Evolutionary conservation across 2,329 filamentous ascomycete genomes (phyloP), one percentile per base, ranked within the genome.

Genomic region (Coleophoma eucalyptorum): DNA sequence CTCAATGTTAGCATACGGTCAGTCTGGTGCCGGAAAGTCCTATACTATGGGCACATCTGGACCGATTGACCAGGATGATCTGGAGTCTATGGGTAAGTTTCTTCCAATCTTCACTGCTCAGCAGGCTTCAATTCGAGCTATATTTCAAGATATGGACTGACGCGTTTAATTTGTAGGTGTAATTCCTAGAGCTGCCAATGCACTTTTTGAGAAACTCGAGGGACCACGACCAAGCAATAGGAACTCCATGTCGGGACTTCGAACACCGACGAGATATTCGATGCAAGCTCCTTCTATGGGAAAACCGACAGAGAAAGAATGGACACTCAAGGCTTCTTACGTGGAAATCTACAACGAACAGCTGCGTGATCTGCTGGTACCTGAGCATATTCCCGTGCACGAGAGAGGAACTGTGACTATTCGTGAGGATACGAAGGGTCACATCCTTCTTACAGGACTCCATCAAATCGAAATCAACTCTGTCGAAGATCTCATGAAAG

Each of bases 301-400:
- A 18, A 64, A 55, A 49, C 48, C 49, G 20, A 69, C 65, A 4
- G 89, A 94, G 45, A 91, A 87, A 68, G 88, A 79, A 55, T 99
- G 94, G 94, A 87, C 90, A 48, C 75, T 99, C 62, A 96, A 89
- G 68, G 94, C 93, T 11, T 97, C 92, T 1, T 97, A 97, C 65
- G 89, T 97, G 56, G 82, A 97, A 76, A 99, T 99, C 58, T 99
- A 99, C 74, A 97, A 99, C 65, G 94, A 99, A 70, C 89, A 95
- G 65, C 77, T 97, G 31, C 86, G 94, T 61, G 94, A 99, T 75
- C 78, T 99, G 15, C 78, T 99, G 34, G 73, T 96, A 4, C 83
- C 90, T 1, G 93, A 97, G 43, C 71, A 83, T 43, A 80, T 86
- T 0, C 83, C 87, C 1, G 61, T 72, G 5, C 72, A 78, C 55